Percentiles rank a stretch among this genome's conserved stretches.
Evolutionary conservation across 768 basidiomycete species (phyloP).

Genomic region (Phanerodontia chrysosporium): DNA sequence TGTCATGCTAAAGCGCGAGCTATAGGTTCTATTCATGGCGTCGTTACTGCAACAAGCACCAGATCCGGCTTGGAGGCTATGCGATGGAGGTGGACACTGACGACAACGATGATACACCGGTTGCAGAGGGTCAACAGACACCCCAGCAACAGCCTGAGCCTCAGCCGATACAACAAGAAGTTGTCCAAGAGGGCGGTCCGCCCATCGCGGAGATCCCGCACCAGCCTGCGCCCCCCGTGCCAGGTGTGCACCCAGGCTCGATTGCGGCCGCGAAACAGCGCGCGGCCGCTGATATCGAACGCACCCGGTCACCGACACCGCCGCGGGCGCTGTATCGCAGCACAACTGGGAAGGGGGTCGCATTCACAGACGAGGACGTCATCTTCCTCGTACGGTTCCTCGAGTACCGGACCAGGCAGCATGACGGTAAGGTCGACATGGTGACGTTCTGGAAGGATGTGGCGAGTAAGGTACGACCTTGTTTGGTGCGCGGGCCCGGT

Average conservation of each 20-base stretch:
- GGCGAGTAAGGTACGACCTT: constrained; percentile 50
- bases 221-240: constrained; percentile 10
- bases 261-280: constrained; percentile 42
- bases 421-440: constrained; percentile 66
- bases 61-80: constrained; percentile 85
- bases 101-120: constrained; percentile 36
- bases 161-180: neutral
- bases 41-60: constrained; percentile 89
- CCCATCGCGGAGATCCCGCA: constrained; percentile 2
- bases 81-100: constrained; percentile 64
- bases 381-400: constrained; percentile 72
- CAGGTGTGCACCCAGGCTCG: constrained; percentile 36
- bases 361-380: constrained; percentile 82
- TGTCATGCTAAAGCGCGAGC: constrained; percentile 1
- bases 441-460: constrained; percentile 79
- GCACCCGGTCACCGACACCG: constrained; percentile 74
- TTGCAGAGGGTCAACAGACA: constrained; percentile 26
- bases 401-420: constrained; percentile 38
- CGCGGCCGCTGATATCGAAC: constrained; percentile 35
- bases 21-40: constrained; percentile 86
- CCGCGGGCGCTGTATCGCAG: constrained; percentile 76
- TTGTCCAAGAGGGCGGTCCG: constrained; percentile 12
- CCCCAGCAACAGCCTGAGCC: constrained; percentile 36
- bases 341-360: constrained; percentile 87
- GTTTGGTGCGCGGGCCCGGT: neutral